These are phyloP conservation scores for Penicillium digitatum DNA, from an alignment of 2,329 filamentous ascomycete genomes.

Conservation along the genomic window DNA sequence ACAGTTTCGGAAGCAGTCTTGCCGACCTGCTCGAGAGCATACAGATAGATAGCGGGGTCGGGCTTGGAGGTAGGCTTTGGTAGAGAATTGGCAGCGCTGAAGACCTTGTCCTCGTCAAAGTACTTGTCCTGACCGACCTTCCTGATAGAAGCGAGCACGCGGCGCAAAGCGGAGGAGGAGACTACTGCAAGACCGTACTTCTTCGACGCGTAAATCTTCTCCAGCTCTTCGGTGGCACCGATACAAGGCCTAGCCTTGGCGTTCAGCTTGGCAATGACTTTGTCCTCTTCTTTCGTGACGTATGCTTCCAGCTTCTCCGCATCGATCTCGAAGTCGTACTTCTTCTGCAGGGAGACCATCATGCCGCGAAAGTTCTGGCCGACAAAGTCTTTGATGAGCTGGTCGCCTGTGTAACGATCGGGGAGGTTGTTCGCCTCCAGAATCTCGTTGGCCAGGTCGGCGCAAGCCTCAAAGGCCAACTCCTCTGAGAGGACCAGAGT, in stretches of 20 bases:
- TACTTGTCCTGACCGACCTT: slow-evolving; percentile 76
- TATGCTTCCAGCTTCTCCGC: slow-evolving; percentile 68
- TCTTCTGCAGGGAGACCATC: slow-evolving; percentile 70
- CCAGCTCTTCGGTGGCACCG: slow-evolving; percentile 65
- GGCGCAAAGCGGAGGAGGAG: slow-evolving; percentile 71
- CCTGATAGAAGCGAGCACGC: slow-evolving; percentile 72
- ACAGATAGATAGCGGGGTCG: slow-evolving; percentile 81
- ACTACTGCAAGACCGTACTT: slow-evolving; percentile 77
- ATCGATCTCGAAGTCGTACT: slow-evolving; percentile 68
- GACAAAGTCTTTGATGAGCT: slow-evolving; percentile 81
- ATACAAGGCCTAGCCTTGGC: slow-evolving; percentile 63
- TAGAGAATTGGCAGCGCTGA: slow-evolving; percentile 76
- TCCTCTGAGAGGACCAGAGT: slow-evolving; percentile 89
- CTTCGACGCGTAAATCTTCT: slow-evolving; percentile 57
- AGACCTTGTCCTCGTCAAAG: slow-evolving; percentile 72
- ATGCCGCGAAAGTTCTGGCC: slow-evolving; percentile 94
- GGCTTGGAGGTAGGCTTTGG: slow-evolving; percentile 81
- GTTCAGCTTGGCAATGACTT: slow-evolving; percentile 76
- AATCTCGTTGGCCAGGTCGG: slow-evolving; percentile 83
- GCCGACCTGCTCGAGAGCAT: slow-evolving; percentile 69
- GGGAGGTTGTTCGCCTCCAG: slow-evolving; percentile 62
- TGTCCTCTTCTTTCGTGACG: slow-evolving; percentile 73
- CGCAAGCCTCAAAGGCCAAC: slow-evolving; percentile 86
- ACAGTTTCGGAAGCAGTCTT: slow-evolving; percentile 68
- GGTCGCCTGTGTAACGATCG: slow-evolving; percentile 70